These are phyloP conservation scores for Neonectria coccinea DNA, from an alignment of 2,329 filamentous ascomycete species.

Conservation along the genomic window DNA sequence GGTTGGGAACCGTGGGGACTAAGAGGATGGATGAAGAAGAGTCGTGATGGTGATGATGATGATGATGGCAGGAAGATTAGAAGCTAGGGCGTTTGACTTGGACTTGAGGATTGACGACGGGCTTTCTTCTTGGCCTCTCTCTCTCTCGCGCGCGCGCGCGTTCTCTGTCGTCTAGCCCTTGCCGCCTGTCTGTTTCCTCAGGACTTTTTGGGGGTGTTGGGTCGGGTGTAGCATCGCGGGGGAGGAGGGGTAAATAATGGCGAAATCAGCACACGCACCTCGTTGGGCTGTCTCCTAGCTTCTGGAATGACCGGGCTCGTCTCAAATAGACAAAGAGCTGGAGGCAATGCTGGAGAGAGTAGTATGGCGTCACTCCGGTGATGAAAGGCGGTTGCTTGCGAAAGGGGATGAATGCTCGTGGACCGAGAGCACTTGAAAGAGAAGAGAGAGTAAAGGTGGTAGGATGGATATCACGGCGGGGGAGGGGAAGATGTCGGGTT, in stretches of 20 bases:
- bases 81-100: background rate
- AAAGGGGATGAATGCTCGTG: background rate
- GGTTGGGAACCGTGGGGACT: slow-evolving; percentile 5
- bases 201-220: background rate
- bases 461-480: background rate
- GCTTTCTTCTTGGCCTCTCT: background rate
- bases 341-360: background rate
- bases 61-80: background rate
- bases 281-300: background rate
- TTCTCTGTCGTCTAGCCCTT: background rate
- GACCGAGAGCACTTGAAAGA: background rate
- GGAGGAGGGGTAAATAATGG: background rate
- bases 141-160: background rate
- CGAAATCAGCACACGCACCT: slow-evolving; percentile 9
- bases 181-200: no score
- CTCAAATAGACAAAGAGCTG: background rate
- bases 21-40: background rate
- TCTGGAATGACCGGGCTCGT: background rate
- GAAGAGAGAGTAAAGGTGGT: background rate
- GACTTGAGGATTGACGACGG: background rate
- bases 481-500: background rate
- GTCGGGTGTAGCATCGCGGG: background rate
- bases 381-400: background rate
- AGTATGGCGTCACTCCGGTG: background rate
- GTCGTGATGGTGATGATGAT: background rate